phyloP scores from a whole-genome alignment of 345 rosid genomes.

The Orychophragmus violaceus region DNA sequence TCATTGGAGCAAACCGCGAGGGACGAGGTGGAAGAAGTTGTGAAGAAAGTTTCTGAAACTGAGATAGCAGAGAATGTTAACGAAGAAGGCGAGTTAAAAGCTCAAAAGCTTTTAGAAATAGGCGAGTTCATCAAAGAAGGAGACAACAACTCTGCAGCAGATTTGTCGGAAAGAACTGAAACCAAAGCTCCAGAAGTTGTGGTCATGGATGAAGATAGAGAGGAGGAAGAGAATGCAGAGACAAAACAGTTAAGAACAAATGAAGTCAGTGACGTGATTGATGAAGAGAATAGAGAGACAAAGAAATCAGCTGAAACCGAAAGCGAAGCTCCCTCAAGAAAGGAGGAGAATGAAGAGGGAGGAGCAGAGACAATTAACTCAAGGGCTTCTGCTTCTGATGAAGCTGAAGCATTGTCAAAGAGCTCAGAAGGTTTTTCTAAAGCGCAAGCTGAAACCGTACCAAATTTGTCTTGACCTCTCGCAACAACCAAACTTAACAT shows the following conservation, averaged over 20 bases:
- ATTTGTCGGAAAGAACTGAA: conserved; percentile 29
- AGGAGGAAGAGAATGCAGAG: conserved; percentile 12
- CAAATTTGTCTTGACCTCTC: conserved; percentile 18
- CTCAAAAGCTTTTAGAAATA: conserved; percentile 22
- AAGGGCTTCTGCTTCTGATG: conserved; percentile 3
- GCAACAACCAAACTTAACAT: conserved; percentile 4
- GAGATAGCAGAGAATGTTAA: conserved; percentile 28
- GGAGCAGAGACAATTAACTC: background rate
- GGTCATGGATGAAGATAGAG: conserved; percentile 31
- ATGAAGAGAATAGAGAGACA: conserved; percentile 2
- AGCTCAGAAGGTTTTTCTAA: conserved; percentile 16
- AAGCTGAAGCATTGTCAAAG: conserved; percentile 26
- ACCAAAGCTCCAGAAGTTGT: conserved; percentile 34
- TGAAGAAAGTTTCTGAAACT: conserved; percentile 26
- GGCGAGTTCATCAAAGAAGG: conserved; percentile 28
- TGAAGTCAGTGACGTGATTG: conserved; percentile 5
- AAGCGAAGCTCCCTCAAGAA: conserved; percentile 15
- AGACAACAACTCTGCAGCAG: conserved; percentile 14
- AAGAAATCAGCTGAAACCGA: conserved; percentile 13
- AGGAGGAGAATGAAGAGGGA: conserved; percentile 9
- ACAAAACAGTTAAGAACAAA: background rate
- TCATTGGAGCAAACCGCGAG: background rate
- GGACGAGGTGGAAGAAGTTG: conserved; percentile 5
- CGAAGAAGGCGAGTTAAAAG: conserved; percentile 26
- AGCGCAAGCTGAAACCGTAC: conserved; percentile 17